A percentile compares a stretch with the other conserved stretches of the same genome.
phyloP scores from a whole-genome alignment of 2,329 filamentous ascomycete species.

The Passalora sequoiae region DNA sequence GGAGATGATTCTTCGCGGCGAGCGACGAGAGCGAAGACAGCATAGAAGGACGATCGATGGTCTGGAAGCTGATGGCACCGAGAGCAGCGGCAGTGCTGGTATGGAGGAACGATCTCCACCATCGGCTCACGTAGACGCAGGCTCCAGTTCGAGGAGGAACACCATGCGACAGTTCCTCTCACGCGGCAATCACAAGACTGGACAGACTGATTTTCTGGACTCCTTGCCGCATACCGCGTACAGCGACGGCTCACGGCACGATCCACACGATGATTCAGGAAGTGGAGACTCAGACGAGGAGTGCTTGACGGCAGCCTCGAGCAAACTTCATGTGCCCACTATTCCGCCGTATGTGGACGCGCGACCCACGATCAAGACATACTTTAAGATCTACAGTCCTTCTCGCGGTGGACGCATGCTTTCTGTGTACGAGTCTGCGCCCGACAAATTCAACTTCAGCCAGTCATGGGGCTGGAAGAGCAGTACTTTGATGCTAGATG shows the following conservation, averaged over 20 bases:
- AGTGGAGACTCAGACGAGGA: conserved; percentile 17
- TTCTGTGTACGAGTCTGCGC: conserved; percentile 55
- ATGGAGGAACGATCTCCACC: conserved; percentile 39
- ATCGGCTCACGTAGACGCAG: conserved; percentile 11
- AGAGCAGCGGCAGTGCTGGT: conserved; percentile 44
- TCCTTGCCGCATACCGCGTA: conserved; percentile 12
- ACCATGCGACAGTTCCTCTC: conserved; percentile 28
- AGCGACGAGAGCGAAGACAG: conserved; percentile 28
- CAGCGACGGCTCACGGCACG: not conserved
- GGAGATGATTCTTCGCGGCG: conserved; percentile 46
- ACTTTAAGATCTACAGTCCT: conserved; percentile 59
- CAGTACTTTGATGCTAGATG: conserved; percentile 53
- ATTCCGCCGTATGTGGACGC: conserved; percentile 52
- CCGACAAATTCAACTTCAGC: conserved; percentile 55
- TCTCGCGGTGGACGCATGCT: conserved; percentile 54
- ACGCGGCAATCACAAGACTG: conserved; percentile 24
- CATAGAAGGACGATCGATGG: conserved; percentile 20
- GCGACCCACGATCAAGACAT: conserved; percentile 55
- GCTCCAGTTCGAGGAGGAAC: conserved; percentile 13
- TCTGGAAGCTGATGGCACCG: conserved; percentile 29
- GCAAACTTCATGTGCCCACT: conserved; percentile 37
- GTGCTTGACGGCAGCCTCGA: conserved; percentile 18
- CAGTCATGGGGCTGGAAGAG: conserved; percentile 60
- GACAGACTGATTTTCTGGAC: conserved; percentile 23
- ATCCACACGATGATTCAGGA: not conserved